Percentiles rank a stretch among this genome's conserved stretches.
phyloP scores from a whole-genome alignment of 2,329 filamentous ascomycete species.

The Periconia sp. region DNA sequence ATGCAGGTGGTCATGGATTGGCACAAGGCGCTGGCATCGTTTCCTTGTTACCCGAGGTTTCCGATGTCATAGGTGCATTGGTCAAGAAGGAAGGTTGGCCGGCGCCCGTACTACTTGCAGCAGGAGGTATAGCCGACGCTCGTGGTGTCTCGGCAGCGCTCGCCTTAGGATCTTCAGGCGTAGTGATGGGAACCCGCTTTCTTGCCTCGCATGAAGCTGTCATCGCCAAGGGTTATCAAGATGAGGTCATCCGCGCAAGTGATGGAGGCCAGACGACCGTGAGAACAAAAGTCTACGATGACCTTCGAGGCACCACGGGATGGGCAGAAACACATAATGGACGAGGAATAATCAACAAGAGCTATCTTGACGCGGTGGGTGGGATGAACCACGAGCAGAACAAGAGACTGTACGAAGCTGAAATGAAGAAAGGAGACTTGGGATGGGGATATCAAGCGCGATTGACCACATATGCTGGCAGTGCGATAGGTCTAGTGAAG shows the following conservation, averaged over 20 bases:
- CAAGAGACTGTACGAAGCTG: conserved; percentile 54
- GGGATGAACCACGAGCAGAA: conserved; percentile 54
- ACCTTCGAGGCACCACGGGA: conserved; percentile 60
- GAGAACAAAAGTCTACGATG: conserved; percentile 59
- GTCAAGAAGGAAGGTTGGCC: conserved; percentile 5
- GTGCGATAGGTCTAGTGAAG: conserved; percentile 64
- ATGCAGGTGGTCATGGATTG: conserved; percentile 70
- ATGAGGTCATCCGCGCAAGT: conserved; percentile 52
- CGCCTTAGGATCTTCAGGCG: conserved; percentile 59
- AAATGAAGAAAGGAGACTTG: conserved; percentile 57
- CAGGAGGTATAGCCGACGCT: conserved; percentile 66
- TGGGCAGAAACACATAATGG: conserved; percentile 66
- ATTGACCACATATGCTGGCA: conserved; percentile 68
- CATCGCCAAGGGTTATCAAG: conserved; percentile 54
- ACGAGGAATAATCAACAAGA: conserved; percentile 64
- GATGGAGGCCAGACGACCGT: conserved; percentile 61
- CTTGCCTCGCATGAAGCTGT: conserved; percentile 59
- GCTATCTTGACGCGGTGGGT: conserved; percentile 49
- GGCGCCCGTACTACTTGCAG: conserved; percentile 56
- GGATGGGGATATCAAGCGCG: conserved; percentile 59
- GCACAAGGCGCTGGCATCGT: conserved; percentile 61
- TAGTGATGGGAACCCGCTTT: conserved; percentile 69
- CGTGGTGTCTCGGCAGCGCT: conserved; percentile 63
- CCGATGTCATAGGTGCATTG: conserved; percentile 51
- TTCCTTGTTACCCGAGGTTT: conserved; percentile 64